Conservation (phyloP, 768 basidiomycete genomes). For the Tylopilus sp. region DNA sequence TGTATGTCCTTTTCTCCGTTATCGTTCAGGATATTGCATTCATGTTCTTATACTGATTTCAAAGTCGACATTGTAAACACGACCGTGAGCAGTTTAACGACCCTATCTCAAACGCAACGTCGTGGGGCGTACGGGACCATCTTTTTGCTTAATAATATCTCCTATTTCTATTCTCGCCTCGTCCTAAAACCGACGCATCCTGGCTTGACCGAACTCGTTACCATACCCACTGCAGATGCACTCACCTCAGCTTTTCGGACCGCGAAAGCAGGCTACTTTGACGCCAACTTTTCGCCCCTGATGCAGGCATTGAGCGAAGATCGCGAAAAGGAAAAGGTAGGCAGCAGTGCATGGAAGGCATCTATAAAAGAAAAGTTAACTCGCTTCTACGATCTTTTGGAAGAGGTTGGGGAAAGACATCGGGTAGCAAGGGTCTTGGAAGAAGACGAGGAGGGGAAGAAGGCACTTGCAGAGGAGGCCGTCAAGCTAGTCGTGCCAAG, state of each 20-base stretch:
- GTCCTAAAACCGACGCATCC: constrained; percentile 49
- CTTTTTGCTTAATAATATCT: constrained; percentile 77
- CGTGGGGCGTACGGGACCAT: constrained; percentile 69
- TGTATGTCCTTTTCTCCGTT: constrained; percentile 43
- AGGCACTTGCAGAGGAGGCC: constrained; percentile 65
- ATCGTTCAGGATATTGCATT: not conserved
- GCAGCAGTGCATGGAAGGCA: constrained; percentile 43
- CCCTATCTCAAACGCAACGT: constrained; percentile 56
- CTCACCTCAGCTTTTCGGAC: constrained; percentile 72
- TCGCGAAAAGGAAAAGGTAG: constrained; percentile 42
- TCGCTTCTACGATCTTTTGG: constrained; percentile 75
- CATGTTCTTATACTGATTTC: not conserved
- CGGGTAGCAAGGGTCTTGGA: constrained; percentile 63
- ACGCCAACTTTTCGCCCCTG: constrained; percentile 75
- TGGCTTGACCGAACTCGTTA: constrained; percentile 48
- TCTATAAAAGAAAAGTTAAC: constrained; percentile 81
- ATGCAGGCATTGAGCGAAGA: constrained; percentile 59
- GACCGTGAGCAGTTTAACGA: constrained; percentile 53
- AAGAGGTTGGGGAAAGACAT: constrained; percentile 78
- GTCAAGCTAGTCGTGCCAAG: constrained; percentile 74
- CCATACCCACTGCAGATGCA: constrained; percentile 56
- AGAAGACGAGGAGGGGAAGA: constrained; percentile 61
- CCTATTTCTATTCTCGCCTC: constrained; percentile 62
- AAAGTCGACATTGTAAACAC: constrained; percentile 76
- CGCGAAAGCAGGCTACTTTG: constrained; percentile 82